Conservation (phyloP, 1,139 yeast genomes). For the Blastobotrys malaysiensis region DNA sequence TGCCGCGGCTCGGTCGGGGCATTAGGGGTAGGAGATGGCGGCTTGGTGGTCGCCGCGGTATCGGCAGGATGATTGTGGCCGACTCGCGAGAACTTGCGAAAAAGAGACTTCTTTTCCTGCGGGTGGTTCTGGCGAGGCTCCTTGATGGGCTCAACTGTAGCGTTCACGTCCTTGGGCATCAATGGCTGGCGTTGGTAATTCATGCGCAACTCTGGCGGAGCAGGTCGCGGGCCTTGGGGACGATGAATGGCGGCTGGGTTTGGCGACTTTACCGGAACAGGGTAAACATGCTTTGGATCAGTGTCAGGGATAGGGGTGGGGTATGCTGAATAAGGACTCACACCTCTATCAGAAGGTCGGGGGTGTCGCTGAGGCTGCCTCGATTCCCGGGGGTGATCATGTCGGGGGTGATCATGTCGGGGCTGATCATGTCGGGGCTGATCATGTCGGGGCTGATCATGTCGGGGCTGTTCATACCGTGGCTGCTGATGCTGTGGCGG, state of each 20-base stretch:
- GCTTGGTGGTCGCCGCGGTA: slow-evolving; percentile 19
- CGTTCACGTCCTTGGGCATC: slow-evolving; percentile 1
- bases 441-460: no score
- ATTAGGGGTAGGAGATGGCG: slow-evolving; percentile 17
- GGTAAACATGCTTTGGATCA: neutral
- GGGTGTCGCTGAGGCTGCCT: no score
- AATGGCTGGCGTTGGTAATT: neutral
- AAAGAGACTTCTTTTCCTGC: slow-evolving; percentile 8
- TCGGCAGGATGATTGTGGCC: slow-evolving; percentile 6
- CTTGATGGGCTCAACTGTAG: neutral
- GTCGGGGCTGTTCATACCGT: no score
- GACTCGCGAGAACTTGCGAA: neutral
- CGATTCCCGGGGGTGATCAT: no score
- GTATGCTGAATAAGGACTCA: neutral
- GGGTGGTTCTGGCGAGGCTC: neutral
- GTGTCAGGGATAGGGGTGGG: neutral
- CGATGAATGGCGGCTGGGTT: slow-evolving; percentile 6
- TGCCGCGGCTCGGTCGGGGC: slow-evolving; percentile 28
- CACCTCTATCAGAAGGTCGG: no score
- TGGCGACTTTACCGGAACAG: neutral
- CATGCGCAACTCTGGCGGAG: neutral
- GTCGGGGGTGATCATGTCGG: no score
- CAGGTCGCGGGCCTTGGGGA: neutral
- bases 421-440: no score
- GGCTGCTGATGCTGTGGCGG: neutral